Evolutionary conservation across 176 grass and related monocot species (phyloP).

Genomic region (Rhynchospora breviuscula): DNA sequence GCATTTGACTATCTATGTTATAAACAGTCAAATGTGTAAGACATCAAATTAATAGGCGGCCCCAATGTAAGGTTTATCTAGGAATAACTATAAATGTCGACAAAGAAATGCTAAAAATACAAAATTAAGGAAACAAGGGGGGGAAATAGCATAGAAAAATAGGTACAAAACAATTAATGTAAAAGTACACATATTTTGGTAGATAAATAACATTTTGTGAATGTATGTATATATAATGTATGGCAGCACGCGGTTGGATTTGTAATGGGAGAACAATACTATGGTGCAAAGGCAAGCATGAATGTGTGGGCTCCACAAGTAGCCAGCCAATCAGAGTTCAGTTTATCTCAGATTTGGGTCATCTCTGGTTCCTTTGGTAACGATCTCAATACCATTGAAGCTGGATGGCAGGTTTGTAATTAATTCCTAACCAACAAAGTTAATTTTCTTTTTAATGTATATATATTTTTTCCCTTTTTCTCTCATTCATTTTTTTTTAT

Average conservation of each 20-base stretch:
- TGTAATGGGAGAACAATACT: conserved; percentile 78
- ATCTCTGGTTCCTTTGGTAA: conserved; percentile 80
- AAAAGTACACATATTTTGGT: neutral
- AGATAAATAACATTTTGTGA: neutral
- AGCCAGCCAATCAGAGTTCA: conserved; percentile 69
- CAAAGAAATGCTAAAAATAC: neutral
- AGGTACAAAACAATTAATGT: neutral
- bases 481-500: neutral
- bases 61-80: neutral
- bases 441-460: neutral
- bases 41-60: neutral
- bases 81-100: neutral
- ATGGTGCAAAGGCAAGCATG: conserved; percentile 84
- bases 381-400: conserved; percentile 97
- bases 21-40: neutral
- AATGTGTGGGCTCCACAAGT: conserved; percentile 86
- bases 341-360: conserved; percentile 93
- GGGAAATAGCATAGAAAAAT: neutral
- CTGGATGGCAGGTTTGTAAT: conserved; percentile 65
- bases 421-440: neutral
- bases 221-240: neutral
- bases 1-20: neutral
- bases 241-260: conserved; percentile 88
- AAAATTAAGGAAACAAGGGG: neutral
- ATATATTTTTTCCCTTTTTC: neutral